Evolutionary conservation across 305 asterid species (phyloP), one percentile per base, ranked within the genome.

Genomic region (Fraxinus angustifolia): DNA sequence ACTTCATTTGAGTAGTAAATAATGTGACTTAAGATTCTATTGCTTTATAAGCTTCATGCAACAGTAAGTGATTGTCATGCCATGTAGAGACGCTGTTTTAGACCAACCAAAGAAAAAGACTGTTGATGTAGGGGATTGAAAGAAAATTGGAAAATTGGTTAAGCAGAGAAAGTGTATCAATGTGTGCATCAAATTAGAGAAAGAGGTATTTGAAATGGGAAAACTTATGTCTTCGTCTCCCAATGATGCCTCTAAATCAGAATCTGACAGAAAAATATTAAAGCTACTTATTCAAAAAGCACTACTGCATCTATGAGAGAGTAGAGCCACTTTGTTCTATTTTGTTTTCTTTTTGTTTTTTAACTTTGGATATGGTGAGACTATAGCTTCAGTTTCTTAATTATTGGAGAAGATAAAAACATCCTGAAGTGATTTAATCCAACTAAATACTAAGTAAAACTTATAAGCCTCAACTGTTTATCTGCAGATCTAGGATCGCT

Each of bases 401-500:
- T 26, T 21, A 65, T 26, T 8, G 16, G 72, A 26, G 35, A 33
- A 72, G 38, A 30, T 10, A 80, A 71, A 71, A 73, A 21, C 45
- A 65, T 65, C 33, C 42, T 23, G 67, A 53, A 42, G 34, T n/a
- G 40, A 6, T 6, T 42, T 50, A 31, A 31, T 45, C 42, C 79
- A 73, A 75, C 28, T 38, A 77, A 65, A 65, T n/a, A 26, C 76
- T 36, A 78, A 82, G 56, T 78, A 28, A 75, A 45, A 53, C 70
- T 10, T 79, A 62, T 62, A 67, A 74, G 77, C 80, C 73, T 36
- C 72, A 21, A 72, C 71, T 36, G 40, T 68, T 75, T 40, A n/a
- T 75, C 42, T 73, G 21, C 30, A 75, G 56, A 72, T 40, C 76
- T 31, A 48, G 72, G 50, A 78, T 71, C 34, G 17, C 38, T 56